These are phyloP conservation scores for Tolypocladium amazonense DNA, from an alignment of 2,329 filamentous ascomycete species.

Conservation along the genomic window DNA sequence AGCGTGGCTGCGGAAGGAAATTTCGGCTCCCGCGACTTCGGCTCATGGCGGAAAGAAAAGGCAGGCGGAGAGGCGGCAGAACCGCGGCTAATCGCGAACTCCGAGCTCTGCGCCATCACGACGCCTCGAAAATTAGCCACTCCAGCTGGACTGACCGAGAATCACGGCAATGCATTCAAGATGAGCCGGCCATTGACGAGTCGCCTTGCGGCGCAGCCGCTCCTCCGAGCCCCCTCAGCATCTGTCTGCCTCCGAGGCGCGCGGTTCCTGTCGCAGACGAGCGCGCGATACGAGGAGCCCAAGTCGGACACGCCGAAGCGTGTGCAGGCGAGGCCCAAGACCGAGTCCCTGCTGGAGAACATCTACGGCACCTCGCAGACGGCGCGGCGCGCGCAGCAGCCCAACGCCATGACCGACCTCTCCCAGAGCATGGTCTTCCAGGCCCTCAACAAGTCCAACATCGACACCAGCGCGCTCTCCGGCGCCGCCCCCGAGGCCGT, in stretches of 20 bases:
- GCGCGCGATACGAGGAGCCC: conserved; percentile 15
- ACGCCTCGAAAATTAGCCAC: not conserved
- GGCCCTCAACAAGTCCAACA: conserved; percentile 20
- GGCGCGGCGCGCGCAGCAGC: conserved; percentile 8
- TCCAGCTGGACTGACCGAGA: conserved; percentile 12
- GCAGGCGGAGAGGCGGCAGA: conserved; percentile 24
- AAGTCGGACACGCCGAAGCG: conserved; percentile 11
- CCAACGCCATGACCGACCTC: conserved; percentile 21
- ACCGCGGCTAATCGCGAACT: conserved; percentile 12
- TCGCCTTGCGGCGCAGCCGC: conserved; percentile 30
- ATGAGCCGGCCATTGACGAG: conserved; percentile 34
- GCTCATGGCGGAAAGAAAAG: conserved; percentile 20
- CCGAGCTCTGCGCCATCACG: conserved; percentile 7
- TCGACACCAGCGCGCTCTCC: conserved; percentile 22
- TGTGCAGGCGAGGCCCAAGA: conserved; percentile 13
- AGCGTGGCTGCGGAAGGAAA: conserved; percentile 20
- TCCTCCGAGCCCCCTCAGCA: conserved; percentile 16
- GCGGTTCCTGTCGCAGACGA: conserved; percentile 30
- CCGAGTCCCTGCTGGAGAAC: conserved; percentile 20
- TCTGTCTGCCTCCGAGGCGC: conserved; percentile 11
- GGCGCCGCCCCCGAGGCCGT: conserved; percentile 9
- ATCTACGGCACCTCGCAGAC: conserved; percentile 19
- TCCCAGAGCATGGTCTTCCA: conserved; percentile 29
- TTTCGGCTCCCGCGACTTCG: conserved; percentile 27
- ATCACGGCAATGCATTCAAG: conserved; percentile 16